Base-by-base conservation (phyloP, 164 flowering plant genomes). In the Magnolia kwangsiensis region DNA sequence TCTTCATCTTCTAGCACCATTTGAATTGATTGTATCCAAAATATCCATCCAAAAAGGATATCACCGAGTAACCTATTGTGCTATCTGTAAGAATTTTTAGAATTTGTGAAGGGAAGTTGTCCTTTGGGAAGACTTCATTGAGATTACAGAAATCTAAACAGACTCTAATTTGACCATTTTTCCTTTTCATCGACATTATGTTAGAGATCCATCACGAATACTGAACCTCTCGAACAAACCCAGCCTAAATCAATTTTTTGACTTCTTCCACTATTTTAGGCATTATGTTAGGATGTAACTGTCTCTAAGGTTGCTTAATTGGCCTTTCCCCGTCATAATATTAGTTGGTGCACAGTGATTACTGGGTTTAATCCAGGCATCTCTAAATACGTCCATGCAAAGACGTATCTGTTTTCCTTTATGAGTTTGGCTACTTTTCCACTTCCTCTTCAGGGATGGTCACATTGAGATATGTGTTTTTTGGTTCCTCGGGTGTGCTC, bases 111-210 rank as follows among this genome's bases (percentile, higher is more conserved):
- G 66, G 19, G 14, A 55, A 27, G 4, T 24, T 10, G 18, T 67
- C 69, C 29, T 23, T 67, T 1, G 69, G 66, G 9, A 50, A 73
- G 3, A 45, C 67, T 9, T 24, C 24, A 27, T 73, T 73, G 3
- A 72, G 50, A 7, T 72, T 71, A 2, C 21, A 3, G 24, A 76
- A 70, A 65, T 76, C 61, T 16, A 76, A 16, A 16, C 59, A 76
- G 13, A 71, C 20, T 4, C 72, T 8, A 29, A 72, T 64, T 72
- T 77, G 63, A 14, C 79, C 75, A 72, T 64, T 77, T 21, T 72
- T 77, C 79, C 64, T 76, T 64, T 45, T 49, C 21, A 72, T 58
- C 1, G 75, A 72, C 9, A 72, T 71, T 21, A 77, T 67, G 27
- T 50, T 72, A 10, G 71, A 21, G 18, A 77, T 20, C 79, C 75